Percentiles rank a stretch among this genome's conserved stretches.
These are phyloP conservation scores for Wickerhamomyces bisporus DNA, from an alignment of 805 yeast genomes.

Conservation along the genomic window DNA sequence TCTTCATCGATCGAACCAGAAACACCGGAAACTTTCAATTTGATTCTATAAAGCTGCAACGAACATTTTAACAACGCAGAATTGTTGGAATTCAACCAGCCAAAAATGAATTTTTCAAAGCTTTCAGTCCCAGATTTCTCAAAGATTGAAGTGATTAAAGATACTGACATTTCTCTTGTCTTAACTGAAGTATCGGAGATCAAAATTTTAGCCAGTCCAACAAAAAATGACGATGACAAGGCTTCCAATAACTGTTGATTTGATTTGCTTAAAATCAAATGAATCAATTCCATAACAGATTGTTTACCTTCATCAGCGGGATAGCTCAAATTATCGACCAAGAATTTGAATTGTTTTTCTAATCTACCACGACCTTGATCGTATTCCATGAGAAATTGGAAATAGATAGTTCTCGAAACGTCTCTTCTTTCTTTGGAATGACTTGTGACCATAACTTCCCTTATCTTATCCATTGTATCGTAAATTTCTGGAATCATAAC, in stretches of 20 bases:
- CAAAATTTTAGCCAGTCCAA: constrained; percentile 71
- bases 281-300: constrained; percentile 85
- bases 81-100: constrained; percentile 60
- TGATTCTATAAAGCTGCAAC: constrained; percentile 64
- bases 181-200: constrained; percentile 72
- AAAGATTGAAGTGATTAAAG: constrained; percentile 52
- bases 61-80: constrained; percentile 63
- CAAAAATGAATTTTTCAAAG: constrained; percentile 33
- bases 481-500: constrained; percentile 82
- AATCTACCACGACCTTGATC: constrained; percentile 87
- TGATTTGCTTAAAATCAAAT: constrained; percentile 62
- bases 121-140: constrained; percentile 37
- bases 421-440: constrained; percentile 80
- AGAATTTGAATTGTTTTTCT: constrained; percentile 74
- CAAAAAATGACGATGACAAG: constrained; percentile 72
- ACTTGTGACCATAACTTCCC: constrained; percentile 84
- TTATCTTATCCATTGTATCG: constrained; percentile 76
- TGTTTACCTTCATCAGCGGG: constrained; percentile 84
- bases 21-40: constrained; percentile 32
- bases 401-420: constrained; percentile 76
- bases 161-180: constrained; percentile 80
- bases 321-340: constrained; percentile 76
- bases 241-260: constrained; percentile 52
- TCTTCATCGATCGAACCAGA: constrained; percentile 45
- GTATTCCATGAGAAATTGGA: constrained; percentile 85